Percentiles rank a stretch among this genome's conserved stretches.
Conservation (phyloP, 352 stramenopile genomes). For the Phytophthora kernoviae region DNA sequence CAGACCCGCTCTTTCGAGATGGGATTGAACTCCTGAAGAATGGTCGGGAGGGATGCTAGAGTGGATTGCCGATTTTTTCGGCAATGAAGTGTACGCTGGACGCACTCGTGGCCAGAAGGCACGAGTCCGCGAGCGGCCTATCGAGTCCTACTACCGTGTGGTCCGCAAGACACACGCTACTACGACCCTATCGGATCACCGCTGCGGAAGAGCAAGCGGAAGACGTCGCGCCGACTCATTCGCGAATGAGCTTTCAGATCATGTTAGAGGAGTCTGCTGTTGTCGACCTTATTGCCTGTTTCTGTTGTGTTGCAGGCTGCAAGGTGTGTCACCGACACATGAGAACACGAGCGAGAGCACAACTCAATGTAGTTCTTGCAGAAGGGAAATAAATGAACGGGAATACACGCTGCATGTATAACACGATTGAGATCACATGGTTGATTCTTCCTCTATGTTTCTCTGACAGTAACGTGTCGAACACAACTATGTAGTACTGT, state of each 20-base stretch:
- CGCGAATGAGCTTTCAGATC: constrained; percentile 14
- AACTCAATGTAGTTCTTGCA: constrained; percentile 28
- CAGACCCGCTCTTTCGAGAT: constrained; percentile 81
- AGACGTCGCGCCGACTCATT: constrained; percentile 20
- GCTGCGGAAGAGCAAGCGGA: constrained; percentile 26
- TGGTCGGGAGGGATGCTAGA: constrained; percentile 73
- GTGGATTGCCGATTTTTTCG: constrained; percentile 80
- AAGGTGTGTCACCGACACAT: constrained; percentile 12
- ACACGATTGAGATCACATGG: no score
- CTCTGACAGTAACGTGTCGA: no score
- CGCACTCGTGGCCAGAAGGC: constrained; percentile 76
- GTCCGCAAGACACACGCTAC: constrained; percentile 58
- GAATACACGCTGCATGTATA: no score
- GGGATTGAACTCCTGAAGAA: constrained; percentile 81
- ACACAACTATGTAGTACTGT: no score
- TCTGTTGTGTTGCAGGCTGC: constrained; percentile 13
- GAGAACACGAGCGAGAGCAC: not conserved
- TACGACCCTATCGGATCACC: constrained; percentile 15
- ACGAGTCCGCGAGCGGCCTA: constrained; percentile 58
- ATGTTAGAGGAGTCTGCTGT: constrained; percentile 12
- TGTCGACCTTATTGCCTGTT: constrained; percentile 12
- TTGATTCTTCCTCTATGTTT: no score
- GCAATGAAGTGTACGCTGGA: constrained; percentile 58
- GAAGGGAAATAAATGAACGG: constrained; percentile 13
- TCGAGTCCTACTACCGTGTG: constrained; percentile 81